Evolutionary conservation across 78 protist species (phyloP).

Genomic region (Anaeramoeba ignava): DNA sequence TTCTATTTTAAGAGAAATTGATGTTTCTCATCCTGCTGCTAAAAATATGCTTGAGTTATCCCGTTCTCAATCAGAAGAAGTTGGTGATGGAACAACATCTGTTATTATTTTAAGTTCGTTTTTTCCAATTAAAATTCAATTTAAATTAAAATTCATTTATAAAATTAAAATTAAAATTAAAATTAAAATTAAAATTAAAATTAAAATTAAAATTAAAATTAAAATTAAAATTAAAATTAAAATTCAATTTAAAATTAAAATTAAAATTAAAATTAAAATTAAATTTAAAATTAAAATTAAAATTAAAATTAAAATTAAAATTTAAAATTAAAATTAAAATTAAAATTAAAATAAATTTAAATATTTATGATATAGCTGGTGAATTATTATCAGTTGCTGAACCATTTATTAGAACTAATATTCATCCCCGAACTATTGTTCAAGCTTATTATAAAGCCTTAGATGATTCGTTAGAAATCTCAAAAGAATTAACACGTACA

Average conservation of each 20-base stretch:
- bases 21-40: slow-evolving; percentile 97
- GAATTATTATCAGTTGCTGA: slow-evolving; percentile 72
- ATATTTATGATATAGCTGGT: slow-evolving; percentile 35
- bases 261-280: too few relatives aligned
- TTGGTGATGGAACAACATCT: slow-evolving; percentile 98
- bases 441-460: slow-evolving; percentile 64
- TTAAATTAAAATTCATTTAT: too few relatives aligned
- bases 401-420: slow-evolving; percentile 48
- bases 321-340: too few relatives aligned
- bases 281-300: too few relatives aligned
- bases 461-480: slow-evolving; percentile 57
- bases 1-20: slow-evolving; percentile 91
- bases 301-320: too few relatives aligned
- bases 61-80: slow-evolving; percentile 90
- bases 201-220: too few relatives aligned
- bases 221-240: too few relatives aligned
- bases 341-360: background rate
- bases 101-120: slow-evolving; percentile 69
- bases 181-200: too few relatives aligned
- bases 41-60: slow-evolving; percentile 80
- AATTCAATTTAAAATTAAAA: too few relatives aligned
- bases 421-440: slow-evolving; percentile 81
- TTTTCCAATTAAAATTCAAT: background rate
- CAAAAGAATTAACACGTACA: slow-evolving; percentile 45
- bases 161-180: too few relatives aligned